Base-by-base conservation (phyloP, 2,329 filamentous ascomycete species). In the Lachnellula occidentalis region DNA sequence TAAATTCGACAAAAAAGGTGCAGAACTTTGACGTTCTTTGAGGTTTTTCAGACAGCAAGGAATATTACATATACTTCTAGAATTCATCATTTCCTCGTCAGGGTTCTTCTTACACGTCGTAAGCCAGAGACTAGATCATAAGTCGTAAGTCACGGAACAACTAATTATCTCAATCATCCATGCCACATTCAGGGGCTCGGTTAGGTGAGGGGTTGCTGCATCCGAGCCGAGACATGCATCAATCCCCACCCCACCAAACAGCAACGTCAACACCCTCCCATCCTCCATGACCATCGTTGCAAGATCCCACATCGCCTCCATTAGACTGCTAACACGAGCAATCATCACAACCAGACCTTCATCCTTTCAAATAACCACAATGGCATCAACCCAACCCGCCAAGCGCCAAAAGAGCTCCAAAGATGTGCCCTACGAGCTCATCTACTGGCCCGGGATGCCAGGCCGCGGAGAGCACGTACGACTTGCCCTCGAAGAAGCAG, bases 401-500 rank as follows among this genome's bases (percentile, higher is more conserved):
- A 74, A 74, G 60, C 71, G 70, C 46, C 72, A 72, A 34, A 73
- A 70, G 63, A 71, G 71, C 12, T 60, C 69, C 62, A 75, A 78
- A 57, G 73, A 76, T 47, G 68, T 72, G 11, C 55, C 55, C 19
- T 62, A 59, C 57, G 56, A 61, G 39, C 53, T 64, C 7, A 55
- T 62, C 36, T 64, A 62, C 51, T 64, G 59, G 57, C 56, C 62
- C 15, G 56, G 55, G 34, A 34, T 90, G 24, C 88, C 88, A 34
- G 88, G 88, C 41, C 85, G 88, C 48, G 88, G 83, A 58, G 88
- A 92, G 67, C 82, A 83, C 68, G 73, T 91, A 66, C 87, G 88
- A 21, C 79, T 92, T 11, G 78, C 78, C 15, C 81, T 92, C 61
- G 88, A 92, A 72, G 86, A 87, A 50, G 77, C 82, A 19, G 78